These are phyloP conservation scores for Triticum dicoccoides DNA, from an alignment of 176 grass and related monocot genomes.

Conservation along the genomic window DNA sequence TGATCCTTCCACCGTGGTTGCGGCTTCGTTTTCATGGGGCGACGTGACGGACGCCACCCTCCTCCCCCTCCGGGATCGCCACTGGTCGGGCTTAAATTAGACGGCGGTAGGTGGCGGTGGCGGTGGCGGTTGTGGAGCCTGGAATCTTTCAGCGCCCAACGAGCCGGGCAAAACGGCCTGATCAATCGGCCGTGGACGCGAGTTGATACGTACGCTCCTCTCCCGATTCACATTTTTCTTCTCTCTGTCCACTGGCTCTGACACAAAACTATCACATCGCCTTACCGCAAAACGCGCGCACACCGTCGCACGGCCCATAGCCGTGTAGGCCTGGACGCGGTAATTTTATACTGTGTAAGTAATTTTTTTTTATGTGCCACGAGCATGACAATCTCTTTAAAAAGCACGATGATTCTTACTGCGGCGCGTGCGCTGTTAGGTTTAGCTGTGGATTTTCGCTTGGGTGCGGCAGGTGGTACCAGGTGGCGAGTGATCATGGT, in stretches of 20 bases:
- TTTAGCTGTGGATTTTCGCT: neutral
- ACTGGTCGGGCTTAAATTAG: neutral
- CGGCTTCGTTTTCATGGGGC: neutral
- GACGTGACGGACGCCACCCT: neutral
- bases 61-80: neutral
- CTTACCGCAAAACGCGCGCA: too few species aligned
- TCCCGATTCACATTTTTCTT: neutral
- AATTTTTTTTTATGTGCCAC: too few species aligned
- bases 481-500: neutral
- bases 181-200: neutral
- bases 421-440: too few species aligned
- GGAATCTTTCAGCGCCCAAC: conserved; percentile 24
- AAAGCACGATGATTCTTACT: too few species aligned
- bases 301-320: too few species aligned
- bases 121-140: neutral
- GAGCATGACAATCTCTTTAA: too few species aligned
- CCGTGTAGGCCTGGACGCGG: too few species aligned
- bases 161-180: neutral
- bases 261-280: neutral
- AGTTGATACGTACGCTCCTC: neutral
- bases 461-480: neutral
- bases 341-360: neutral
- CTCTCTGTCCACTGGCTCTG: neutral
- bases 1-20: conserved; percentile 21
- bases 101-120: neutral